Evolutionary conservation across 1,139 yeast species (phyloP).

Genomic region (Suhomyces anneliseae): DNA sequence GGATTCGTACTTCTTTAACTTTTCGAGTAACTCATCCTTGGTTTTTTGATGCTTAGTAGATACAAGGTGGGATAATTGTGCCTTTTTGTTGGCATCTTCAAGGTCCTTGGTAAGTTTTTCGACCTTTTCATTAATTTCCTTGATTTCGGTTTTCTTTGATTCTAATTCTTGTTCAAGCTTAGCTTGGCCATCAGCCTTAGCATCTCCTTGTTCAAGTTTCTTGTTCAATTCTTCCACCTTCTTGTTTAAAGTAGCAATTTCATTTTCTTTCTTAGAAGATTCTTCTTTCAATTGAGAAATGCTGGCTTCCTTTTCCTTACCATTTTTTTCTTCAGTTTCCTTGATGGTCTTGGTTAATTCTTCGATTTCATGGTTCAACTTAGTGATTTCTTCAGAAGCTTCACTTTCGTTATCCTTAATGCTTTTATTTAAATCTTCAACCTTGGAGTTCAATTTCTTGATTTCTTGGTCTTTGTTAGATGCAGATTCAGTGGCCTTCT

Average conservation of each 20-base stretch:
- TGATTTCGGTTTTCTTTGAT: background rate
- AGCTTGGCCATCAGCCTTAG: background rate
- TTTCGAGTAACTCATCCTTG: constrained; percentile 4
- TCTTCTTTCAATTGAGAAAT: background rate
- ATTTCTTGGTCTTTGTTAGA: background rate
- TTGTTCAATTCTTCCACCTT: background rate
- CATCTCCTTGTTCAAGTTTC: background rate
- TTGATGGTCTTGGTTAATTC: background rate
- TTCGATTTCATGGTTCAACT: background rate
- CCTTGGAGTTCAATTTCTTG: background rate
- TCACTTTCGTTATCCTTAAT: background rate
- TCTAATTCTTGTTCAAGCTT: background rate
- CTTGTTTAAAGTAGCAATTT: background rate
- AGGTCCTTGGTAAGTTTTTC: background rate
- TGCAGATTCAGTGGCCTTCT: background rate
- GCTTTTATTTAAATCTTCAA: background rate
- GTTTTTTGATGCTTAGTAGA: background rate
- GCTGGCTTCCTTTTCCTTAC: background rate
- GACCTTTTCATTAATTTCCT: constrained; percentile 1
- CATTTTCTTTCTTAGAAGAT: constrained; percentile 1
- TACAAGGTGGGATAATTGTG: background rate
- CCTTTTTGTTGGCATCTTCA: constrained; percentile 1
- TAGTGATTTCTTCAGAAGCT: background rate
- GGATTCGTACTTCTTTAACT: background rate
- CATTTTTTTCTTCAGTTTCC: background rate